A percentile compares a stretch with the other conserved stretches of the same genome.
These are phyloP conservation scores for Dactylellina haptotyla DNA, from an alignment of 2,329 filamentous ascomycete species.

Conservation along the genomic window DNA sequence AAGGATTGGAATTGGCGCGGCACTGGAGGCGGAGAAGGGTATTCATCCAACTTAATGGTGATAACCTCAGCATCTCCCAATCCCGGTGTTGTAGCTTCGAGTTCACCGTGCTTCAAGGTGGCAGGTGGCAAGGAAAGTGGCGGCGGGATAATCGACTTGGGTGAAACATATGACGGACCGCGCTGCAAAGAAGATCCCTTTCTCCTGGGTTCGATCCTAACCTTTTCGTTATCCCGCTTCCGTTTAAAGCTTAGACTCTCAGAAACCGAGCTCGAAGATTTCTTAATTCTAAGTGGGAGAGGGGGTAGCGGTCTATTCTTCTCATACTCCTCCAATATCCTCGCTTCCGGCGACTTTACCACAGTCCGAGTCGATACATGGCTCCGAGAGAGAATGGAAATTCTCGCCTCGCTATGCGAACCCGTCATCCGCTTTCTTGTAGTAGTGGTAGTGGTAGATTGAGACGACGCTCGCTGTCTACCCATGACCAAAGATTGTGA, in stretches of 20 bases:
- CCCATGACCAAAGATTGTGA: background rate
- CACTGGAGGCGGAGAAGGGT: conserved; percentile 7
- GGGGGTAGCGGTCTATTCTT: conserved; percentile 45
- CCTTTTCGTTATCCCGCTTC: conserved; percentile 23
- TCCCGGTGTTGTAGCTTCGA: conserved; percentile 31
- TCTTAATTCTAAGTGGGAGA: conserved; percentile 23
- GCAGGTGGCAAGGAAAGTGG: conserved; percentile 1
- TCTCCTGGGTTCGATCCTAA: background rate
- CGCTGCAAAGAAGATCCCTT: background rate
- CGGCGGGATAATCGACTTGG: background rate
- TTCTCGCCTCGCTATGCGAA: background rate
- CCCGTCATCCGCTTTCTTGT: background rate
- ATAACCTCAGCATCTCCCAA: conserved; percentile 45
- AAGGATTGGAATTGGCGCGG: conserved; percentile 5
- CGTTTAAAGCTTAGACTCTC: conserved; percentile 18
- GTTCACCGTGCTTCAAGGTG: background rate
- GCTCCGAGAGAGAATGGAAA: background rate
- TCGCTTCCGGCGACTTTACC: background rate
- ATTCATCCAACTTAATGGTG: conserved; percentile 24
- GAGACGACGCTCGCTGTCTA: too few relatives aligned
- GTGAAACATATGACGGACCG: background rate
- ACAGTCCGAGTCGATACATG: background rate
- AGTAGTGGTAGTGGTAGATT: background rate
- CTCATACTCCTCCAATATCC: conserved; percentile 23
- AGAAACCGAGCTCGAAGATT: background rate